Evolutionary conservation across 805 yeast species (phyloP).

Genomic region (Yamadazyma olivae): DNA sequence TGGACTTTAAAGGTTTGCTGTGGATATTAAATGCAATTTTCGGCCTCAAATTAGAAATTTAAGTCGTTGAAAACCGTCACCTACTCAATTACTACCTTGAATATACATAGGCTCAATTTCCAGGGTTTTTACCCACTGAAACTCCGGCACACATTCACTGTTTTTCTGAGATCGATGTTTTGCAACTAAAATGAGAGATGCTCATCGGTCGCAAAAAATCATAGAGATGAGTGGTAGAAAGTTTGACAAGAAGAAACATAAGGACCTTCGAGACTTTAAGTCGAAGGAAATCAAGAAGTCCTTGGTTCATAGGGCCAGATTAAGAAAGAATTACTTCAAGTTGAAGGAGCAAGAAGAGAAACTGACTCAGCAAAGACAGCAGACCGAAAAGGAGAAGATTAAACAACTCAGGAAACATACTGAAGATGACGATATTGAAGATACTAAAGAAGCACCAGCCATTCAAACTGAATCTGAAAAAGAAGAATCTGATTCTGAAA

Average conservation of each 20-base stretch:
- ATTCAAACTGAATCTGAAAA: slow-evolving; percentile 12
- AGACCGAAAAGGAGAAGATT: slow-evolving; percentile 12
- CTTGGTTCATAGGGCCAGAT: slow-evolving; percentile 73
- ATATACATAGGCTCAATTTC: too few relatives aligned
- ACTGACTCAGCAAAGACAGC: slow-evolving; percentile 12
- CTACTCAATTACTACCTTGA: too few relatives aligned
- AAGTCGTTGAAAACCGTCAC: too few relatives aligned
- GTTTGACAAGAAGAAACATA: slow-evolving; percentile 16
- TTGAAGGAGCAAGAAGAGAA: slow-evolving; percentile 49
- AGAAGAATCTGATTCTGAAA: slow-evolving; percentile 23
- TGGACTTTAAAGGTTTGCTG: too few relatives aligned
- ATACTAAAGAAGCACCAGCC: slow-evolving; percentile 10
- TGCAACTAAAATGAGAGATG: too few relatives aligned
- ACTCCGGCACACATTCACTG: too few relatives aligned
- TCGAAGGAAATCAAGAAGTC: slow-evolving; percentile 72
- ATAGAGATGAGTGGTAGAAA: too few relatives aligned
- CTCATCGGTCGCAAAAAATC: slow-evolving; percentile 14
- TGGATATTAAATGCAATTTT: too few relatives aligned
- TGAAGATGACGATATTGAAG: slow-evolving; percentile 13
- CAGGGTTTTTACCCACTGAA: too few relatives aligned
- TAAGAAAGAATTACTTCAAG: slow-evolving; percentile 79
- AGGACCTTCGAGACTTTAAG: slow-evolving; percentile 37
- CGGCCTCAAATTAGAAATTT: too few relatives aligned
- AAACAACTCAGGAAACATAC: slow-evolving; percentile 6
- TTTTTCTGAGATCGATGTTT: too few relatives aligned